These are phyloP conservation scores for Aspergillus sp. DNA, from an alignment of 2,329 filamentous ascomycete genomes.

Conservation along the genomic window DNA sequence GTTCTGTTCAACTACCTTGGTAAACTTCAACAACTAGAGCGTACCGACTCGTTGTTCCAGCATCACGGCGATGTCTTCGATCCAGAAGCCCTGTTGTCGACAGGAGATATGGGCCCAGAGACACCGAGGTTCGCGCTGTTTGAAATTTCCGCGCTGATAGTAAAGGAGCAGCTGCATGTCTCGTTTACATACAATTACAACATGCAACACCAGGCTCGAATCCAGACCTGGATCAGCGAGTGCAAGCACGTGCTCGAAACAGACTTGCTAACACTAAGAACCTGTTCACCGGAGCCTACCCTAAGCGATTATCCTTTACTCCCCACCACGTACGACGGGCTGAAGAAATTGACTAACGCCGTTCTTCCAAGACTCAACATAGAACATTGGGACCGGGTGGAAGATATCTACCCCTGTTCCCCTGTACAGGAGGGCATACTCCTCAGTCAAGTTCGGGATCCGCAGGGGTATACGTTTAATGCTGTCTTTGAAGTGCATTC, in stretches of 20 bases:
- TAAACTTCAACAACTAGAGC: constrained; percentile 50
- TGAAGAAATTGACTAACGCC: constrained; percentile 41
- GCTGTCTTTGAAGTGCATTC: constrained; percentile 40
- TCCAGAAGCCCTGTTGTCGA: constrained; percentile 36
- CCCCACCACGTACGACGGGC: constrained; percentile 45
- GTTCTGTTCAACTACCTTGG: constrained; percentile 48
- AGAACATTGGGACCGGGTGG: constrained; percentile 31
- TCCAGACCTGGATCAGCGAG: constrained; percentile 49
- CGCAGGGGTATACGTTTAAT: constrained; percentile 42
- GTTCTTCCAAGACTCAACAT: constrained; percentile 44
- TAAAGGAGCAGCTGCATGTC: constrained; percentile 52
- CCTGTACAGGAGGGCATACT: constrained; percentile 44
- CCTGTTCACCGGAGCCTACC: constrained; percentile 39
- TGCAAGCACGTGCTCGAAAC: constrained; percentile 45
- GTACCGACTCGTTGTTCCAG: constrained; percentile 48
- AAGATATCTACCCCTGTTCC: constrained; percentile 44
- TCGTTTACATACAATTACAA: constrained; percentile 55
- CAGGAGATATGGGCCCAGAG: constrained; percentile 50
- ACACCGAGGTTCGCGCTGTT: constrained; percentile 55
- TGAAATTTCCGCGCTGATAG: constrained; percentile 56
- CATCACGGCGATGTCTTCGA: constrained; percentile 43
- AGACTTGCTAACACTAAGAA: constrained; percentile 30
- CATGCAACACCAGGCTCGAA: constrained; percentile 50
- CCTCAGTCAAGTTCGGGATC: constrained; percentile 43
- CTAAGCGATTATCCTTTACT: constrained; percentile 52